These are phyloP conservation scores for Fusarium globosum DNA, from an alignment of 2,329 filamentous ascomycete species.

Conservation along the genomic window DNA sequence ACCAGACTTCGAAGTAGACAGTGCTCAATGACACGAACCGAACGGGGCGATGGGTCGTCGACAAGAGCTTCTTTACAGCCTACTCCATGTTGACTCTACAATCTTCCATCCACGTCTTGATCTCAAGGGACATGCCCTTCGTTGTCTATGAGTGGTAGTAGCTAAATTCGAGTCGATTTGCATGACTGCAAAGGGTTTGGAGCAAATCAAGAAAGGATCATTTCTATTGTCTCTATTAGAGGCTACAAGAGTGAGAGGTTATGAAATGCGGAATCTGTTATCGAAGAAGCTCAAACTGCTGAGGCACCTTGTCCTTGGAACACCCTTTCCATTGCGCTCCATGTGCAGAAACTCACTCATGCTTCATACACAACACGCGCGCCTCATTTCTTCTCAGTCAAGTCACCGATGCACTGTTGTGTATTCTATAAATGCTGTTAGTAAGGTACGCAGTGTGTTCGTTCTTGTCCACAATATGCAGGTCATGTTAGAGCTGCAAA, in stretches of 20 bases:
- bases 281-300: background rate
- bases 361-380: fast-evolving
- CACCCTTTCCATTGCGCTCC: background rate
- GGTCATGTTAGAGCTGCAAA: background rate
- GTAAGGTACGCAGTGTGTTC: background rate
- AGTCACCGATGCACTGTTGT: background rate
- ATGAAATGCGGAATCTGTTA: background rate
- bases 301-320: background rate
- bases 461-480: background rate
- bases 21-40: background rate
- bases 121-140: background rate
- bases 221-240: too few species aligned
- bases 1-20: background rate
- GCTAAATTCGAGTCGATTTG: background rate
- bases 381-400: background rate
- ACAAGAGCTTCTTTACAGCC: background rate
- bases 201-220: background rate
- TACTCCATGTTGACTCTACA: background rate
- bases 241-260: background rate
- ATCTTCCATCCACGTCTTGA: background rate
- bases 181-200: background rate
- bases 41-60: background rate
- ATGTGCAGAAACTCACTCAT: background rate
- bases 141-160: background rate
- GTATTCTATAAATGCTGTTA: too few species aligned